Conservation (phyloP, 2,329 filamentous ascomycete species). For the Claviceps arundinis region DNA sequence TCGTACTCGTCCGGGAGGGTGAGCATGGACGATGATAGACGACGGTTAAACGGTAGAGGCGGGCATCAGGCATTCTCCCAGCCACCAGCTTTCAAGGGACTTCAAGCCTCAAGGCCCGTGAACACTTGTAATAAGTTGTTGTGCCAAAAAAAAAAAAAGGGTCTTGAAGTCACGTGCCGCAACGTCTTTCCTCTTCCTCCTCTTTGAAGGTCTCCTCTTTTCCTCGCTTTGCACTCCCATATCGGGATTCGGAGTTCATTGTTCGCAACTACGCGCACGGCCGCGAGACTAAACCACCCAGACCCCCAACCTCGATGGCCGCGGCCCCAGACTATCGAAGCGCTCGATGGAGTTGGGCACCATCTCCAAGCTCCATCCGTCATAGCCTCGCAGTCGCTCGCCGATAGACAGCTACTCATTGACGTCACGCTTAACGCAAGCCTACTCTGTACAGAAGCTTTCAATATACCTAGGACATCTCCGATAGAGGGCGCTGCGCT, state of each 20-base stretch:
- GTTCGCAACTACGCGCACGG: not conserved
- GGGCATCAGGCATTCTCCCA: not conserved
- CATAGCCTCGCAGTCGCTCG: not conserved
- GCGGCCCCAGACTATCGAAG: not conserved
- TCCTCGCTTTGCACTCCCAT: not conserved
- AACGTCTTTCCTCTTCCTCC: not conserved
- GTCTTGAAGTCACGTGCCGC: too few species aligned
- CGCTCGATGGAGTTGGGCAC: not conserved
- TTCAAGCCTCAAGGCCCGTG: too few species aligned
- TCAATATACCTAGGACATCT: not conserved
- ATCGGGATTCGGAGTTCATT: too few species aligned
- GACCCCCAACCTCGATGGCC: not conserved
- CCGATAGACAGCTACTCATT: not conserved
- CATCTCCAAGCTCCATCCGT: not conserved
- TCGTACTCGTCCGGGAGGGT: slow-evolving; percentile 7
- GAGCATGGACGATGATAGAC: slow-evolving; percentile 4
- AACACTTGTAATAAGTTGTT: too few species aligned
- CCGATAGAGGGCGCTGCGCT: not conserved
- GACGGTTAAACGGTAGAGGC: not conserved
- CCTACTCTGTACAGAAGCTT: not conserved
- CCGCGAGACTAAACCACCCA: not conserved
- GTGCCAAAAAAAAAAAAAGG: too few species aligned
- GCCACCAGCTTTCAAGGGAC: too few species aligned
- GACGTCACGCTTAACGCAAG: not conserved
- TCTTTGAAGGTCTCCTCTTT: not conserved